These are phyloP conservation scores for Lipomyces spencermartinsiae DNA, from an alignment of 805 yeast species.

Conservation along the genomic window DNA sequence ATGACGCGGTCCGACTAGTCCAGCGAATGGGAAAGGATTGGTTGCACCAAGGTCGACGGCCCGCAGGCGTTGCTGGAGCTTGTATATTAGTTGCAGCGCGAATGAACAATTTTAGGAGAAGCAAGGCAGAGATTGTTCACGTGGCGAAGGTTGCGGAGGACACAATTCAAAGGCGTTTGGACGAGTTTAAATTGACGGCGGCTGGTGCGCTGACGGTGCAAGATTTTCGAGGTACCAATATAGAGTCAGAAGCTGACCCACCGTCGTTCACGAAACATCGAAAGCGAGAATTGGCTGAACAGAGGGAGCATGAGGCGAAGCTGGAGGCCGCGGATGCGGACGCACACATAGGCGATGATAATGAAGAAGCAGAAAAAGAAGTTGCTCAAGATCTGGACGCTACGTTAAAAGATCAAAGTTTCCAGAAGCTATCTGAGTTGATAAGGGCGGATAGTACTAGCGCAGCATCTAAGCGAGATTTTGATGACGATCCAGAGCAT, in stretches of 20 bases:
- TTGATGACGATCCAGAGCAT: constrained; percentile 63
- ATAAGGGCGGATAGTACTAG: not conserved
- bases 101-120: constrained; percentile 92
- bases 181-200: constrained; percentile 80
- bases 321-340: constrained; percentile 17
- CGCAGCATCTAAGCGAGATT: constrained; percentile 11
- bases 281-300: constrained; percentile 47
- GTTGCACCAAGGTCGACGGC: constrained; percentile 96
- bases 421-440: constrained; percentile 38
- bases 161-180: constrained; percentile 86
- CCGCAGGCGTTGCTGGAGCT: constrained; percentile 99
- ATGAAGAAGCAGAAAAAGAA: constrained; percentile 42
- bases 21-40: constrained; percentile 93
- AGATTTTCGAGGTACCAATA: constrained; percentile 64
- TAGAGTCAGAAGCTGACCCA: constrained; percentile 65
- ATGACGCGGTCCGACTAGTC: constrained; percentile 86
- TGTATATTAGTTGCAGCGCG: constrained; percentile 91
- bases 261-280: constrained; percentile 80
- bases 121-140: constrained; percentile 91
- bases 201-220: constrained; percentile 76
- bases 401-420: constrained; percentile 39
- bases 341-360: constrained; percentile 37
- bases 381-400: constrained; percentile 43
- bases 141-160: constrained; percentile 95
- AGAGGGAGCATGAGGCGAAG: constrained; percentile 39